Evolutionary conservation across 495 filamentous ascomycete species (phyloP).

Genomic region (Glarea lozoyensis): DNA sequence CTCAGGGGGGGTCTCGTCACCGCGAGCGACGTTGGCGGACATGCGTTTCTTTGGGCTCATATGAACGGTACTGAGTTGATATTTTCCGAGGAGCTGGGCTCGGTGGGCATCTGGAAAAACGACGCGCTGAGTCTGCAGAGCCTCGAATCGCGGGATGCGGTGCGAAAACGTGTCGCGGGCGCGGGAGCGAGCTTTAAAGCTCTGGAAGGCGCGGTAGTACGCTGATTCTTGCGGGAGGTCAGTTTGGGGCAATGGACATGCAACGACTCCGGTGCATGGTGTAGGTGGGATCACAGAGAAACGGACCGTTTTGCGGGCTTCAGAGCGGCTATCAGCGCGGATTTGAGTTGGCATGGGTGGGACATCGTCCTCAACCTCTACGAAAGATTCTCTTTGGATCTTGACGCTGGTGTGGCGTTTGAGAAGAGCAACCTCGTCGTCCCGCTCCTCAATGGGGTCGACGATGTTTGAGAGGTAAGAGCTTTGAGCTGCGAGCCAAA

Average conservation of each 20-base stretch:
- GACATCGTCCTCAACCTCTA: not conserved
- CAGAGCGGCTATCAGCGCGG: no score
- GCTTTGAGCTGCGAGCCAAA: slow-evolving; percentile 76
- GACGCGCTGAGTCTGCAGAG: slow-evolving; percentile 73
- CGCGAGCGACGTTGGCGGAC: slow-evolving; percentile 48
- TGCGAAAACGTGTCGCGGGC: slow-evolving; percentile 73
- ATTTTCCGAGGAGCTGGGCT: slow-evolving; percentile 70
- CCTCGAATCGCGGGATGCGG: slow-evolving; percentile 77
- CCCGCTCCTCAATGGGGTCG: slow-evolving; percentile 44
- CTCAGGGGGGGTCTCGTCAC: slow-evolving; percentile 41
- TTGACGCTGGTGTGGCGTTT: slow-evolving; percentile 14
- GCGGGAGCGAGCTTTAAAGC: slow-evolving; percentile 47
- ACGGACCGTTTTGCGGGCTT: slow-evolving; percentile 75
- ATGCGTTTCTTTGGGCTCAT: slow-evolving; percentile 48
- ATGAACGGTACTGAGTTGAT: slow-evolving; percentile 50
- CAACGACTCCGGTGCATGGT: slow-evolving; percentile 21
- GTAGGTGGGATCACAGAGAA: slow-evolving; percentile 52
- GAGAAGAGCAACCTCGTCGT: slow-evolving; percentile 25
- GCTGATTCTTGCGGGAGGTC: slow-evolving; percentile 62
- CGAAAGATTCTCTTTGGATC: slow-evolving; percentile 9
- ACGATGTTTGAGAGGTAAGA: slow-evolving; percentile 67
- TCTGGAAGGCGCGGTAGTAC: slow-evolving; percentile 87
- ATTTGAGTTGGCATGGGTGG: no score
- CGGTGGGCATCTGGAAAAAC: slow-evolving; percentile 53
- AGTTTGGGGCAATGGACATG: slow-evolving; percentile 36